Base-by-base conservation (phyloP, 2,329 filamentous ascomycete species). In the Calonectria pteridis region DNA sequence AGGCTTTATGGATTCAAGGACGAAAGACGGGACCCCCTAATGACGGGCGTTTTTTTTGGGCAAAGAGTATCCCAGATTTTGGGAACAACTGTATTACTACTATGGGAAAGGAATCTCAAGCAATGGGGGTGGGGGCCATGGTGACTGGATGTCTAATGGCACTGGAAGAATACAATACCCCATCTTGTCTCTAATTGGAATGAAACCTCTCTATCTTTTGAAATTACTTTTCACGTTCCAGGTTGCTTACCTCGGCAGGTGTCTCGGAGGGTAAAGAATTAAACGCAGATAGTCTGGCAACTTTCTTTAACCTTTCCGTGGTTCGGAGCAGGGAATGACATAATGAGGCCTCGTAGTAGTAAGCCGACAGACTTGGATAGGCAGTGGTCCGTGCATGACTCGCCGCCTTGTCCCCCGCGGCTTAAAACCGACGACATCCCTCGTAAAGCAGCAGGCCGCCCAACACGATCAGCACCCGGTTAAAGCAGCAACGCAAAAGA, bases 401-500 rank as follows among this genome's bases (percentile, higher is more conserved):
- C 71, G 74, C 74, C 74, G 75, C 74, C 75, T 69, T 74, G 53
- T 67, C 53, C 40, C 14, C n/a, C 35, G 53, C 62, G 59, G 69
- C 58, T 69, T 69, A 69, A 74, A 50, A 67, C 70, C 35, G 46
- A 73, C 71, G 67, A 67, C 69, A 64, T 71, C 67, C 67, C 71
- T 70, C 43, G 73, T 62, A 67, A 67, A 71, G 50, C 40, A 74
- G 68, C 62, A 64, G 71, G 46, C 14, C 58, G 68, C 63, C 75
- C 72, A 70, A 76, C 75, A 28, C 65, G 63, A 49, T 49, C 23
- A 29, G 55, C 55, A 28, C 37, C 46, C 37, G 66, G 51, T 75
- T 76, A 80, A 73, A 79, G 77, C 78, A 80, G 78, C 78, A 77
- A 77, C 69, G 46, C 35, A 69, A 75, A 77, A 50, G 53, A 33